These are phyloP conservation scores for Phialophora tarda DNA, from an alignment of 2,329 filamentous ascomycete species.

Conservation along the genomic window DNA sequence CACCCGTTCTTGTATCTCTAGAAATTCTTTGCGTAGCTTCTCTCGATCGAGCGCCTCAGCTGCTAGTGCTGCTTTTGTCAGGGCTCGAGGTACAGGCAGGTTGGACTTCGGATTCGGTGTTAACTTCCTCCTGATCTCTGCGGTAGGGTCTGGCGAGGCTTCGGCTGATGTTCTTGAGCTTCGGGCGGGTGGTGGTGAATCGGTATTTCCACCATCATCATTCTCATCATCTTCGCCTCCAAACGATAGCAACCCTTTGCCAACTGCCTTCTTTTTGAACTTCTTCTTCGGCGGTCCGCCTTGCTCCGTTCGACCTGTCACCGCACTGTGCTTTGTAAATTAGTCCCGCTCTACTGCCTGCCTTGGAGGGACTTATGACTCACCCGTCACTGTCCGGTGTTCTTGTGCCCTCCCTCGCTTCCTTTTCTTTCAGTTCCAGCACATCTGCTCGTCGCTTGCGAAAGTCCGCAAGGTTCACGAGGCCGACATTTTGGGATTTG, in stretches of 20 bases:
- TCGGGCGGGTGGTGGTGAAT: conserved; percentile 37
- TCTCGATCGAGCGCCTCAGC: conserved; percentile 80
- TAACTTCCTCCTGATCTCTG: conserved; percentile 42
- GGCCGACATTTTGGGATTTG: conserved; percentile 84
- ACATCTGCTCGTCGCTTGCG: conserved; percentile 94
- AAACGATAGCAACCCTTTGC: conserved; percentile 67
- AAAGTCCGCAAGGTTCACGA: conserved; percentile 91
- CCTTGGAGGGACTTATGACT: conserved; percentile 43
- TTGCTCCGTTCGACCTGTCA: conserved; percentile 53
- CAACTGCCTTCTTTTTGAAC: conserved; percentile 61
- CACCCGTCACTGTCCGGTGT: conserved; percentile 64
- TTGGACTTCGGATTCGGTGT: conserved; percentile 52
- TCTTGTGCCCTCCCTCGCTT: conserved; percentile 68
- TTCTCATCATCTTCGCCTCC: conserved; percentile 69
- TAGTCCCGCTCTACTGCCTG: conserved; percentile 47
- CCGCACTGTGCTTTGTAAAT: conserved; percentile 63
- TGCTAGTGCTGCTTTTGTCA: conserved; percentile 77
- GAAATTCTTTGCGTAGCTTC: conserved; percentile 76
- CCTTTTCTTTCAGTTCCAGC: conserved; percentile 86
- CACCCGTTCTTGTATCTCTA: conserved; percentile 80
- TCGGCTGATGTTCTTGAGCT: conserved; percentile 27
- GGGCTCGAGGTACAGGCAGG: conserved; percentile 68
- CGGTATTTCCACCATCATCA: conserved; percentile 49
- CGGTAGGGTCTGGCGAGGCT: conserved; percentile 26
- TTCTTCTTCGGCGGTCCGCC: conserved; percentile 45